Percentiles rank a stretch among this genome's conserved stretches.
Evolutionary conservation across 768 basidiomycete species (phyloP).

Genomic region (Lactarius sp.): DNA sequence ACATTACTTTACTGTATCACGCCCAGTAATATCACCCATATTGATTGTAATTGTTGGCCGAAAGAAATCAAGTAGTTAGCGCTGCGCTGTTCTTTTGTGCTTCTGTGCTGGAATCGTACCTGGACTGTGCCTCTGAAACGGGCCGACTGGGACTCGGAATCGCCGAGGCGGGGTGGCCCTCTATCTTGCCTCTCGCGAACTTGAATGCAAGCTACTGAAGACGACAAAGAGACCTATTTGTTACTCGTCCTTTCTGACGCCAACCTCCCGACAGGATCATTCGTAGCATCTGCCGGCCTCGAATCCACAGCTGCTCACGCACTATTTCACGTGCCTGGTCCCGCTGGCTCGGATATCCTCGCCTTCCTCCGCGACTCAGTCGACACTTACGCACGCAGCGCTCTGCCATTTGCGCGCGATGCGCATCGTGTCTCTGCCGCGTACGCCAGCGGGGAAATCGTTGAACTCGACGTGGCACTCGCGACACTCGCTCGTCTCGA

Average conservation of each 20-base stretch:
- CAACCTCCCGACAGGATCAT: slow-evolving; percentile 95
- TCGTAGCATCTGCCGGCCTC: slow-evolving; percentile 90
- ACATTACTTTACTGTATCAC: background rate
- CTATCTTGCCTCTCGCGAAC: background rate
- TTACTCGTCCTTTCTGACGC: slow-evolving; percentile 82
- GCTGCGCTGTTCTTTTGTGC: too few relatives aligned
- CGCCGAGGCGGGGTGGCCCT: too few relatives aligned
- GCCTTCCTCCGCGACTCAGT: slow-evolving; percentile 69
- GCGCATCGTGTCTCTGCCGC: slow-evolving; percentile 46
- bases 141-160: too few relatives aligned
- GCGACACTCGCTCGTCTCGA: slow-evolving; percentile 54
- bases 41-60: too few relatives aligned
- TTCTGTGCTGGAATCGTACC: too few relatives aligned
- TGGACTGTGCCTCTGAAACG: too few relatives aligned
- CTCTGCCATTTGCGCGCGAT: slow-evolving; percentile 75
- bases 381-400: slow-evolving; percentile 69
- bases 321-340: slow-evolving; percentile 40
- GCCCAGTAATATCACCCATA: too few relatives aligned
- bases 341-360: slow-evolving; percentile 36
- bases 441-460: slow-evolving; percentile 7
- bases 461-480: slow-evolving; percentile 32
- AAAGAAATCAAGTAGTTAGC: too few relatives aligned
- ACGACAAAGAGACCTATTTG: slow-evolving; percentile 57
- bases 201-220: slow-evolving; percentile 18
- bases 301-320: slow-evolving; percentile 90